Base-by-base conservation (phyloP, 139 green algal genomes). In the Coelastrella sp. region DNA sequence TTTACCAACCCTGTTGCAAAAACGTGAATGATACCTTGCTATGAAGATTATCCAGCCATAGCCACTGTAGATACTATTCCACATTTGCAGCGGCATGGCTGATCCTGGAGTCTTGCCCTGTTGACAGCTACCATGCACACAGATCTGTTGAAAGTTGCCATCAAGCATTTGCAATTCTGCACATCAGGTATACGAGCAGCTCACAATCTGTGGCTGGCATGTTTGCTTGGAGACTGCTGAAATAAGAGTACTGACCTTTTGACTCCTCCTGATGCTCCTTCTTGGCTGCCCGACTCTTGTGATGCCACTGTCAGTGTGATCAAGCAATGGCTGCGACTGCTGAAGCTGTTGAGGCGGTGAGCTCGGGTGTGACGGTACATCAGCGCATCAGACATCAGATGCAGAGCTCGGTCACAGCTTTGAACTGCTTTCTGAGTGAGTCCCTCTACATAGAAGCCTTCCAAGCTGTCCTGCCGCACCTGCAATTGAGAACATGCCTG, bases 361-460 rank as follows among this genome's bases (percentile, higher is more conserved):
- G 89, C 78, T 38, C 87, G 83, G 32, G 88, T 91, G 79, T 93
- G 88, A 30, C 92, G 89, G 63, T 85, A 75, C 27, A 67, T 48
- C 41, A 96, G 83, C 32, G 90, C 92, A 5, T 74, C 73, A 13
- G 79, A 53, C 78, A 94, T 80, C 40, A 82, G 45, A 6, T 37
- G 72, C 41, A 94, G 40, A 1, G 92, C 90, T 5, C 88, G 69
- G 2, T 3, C 13, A 30, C 77, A 78, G 15, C 35, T 85, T 50
- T 67, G 62, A 57, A 25, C 48, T 4, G 6, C 51, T 25, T 13
- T 8, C 76, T 90, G 81, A 0, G 71, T 90, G 21, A 96, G 88
- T 38, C 93, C 92, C 4, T 92, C 87, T 41, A 96, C 93, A 53
- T 91, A 91, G 79, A 96, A 96, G 48, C 89, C 89, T 23, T 90